Evolutionary conservation across 768 basidiomycete genomes (phyloP), one percentile per base, ranked within the genome.

Genomic region (Leccinum boreale): DNA sequence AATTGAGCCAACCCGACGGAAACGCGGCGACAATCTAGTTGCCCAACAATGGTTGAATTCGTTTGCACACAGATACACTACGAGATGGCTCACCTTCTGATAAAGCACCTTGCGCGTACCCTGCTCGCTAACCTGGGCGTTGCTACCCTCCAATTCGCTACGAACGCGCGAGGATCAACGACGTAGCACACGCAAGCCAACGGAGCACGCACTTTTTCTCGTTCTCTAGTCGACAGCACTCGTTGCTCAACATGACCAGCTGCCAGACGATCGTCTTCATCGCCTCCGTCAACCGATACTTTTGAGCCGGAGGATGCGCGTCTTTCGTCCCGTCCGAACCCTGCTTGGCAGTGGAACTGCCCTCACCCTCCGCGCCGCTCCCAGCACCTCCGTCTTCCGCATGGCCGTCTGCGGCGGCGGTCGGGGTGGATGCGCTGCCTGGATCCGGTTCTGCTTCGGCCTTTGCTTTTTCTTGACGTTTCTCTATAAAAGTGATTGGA

Each of bases 211-310:
- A 85, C 84, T 84, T 83, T 67, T 85, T 85, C 77, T 85, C 84
- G 57, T 85, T 85, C 73, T 85, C 75, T 45, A 81, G 55, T 58
- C 89, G 77, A 72, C 89, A 91, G 55, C 86, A 86, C 74, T 92
- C 89, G 66, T 93, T 92, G 68, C 90, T 92, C 57, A 94, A 67
- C 68, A 85, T 78, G 54, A 92, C 89, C 7, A 93, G 77, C 69
- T 87, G 81, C 90, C 90, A 94, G 61, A 94, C 83, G 28, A 84
- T 81, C 42, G 71, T 72, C 76, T 91, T 90, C 89, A 95, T 91
- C 58, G 71, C 69, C 57, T 94, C 93, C 39, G 88, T 91, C 76
- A 93, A 73, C 5, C 86, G 75, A 69, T 89, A 96, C 72, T 85
- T 86, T 75, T 89, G 88, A 65, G 78, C 76, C 0, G 93, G 92